Evolutionary conservation across 441 rosid genomes (phyloP).

Genomic region (Pelargonium myrrhifolium): DNA sequence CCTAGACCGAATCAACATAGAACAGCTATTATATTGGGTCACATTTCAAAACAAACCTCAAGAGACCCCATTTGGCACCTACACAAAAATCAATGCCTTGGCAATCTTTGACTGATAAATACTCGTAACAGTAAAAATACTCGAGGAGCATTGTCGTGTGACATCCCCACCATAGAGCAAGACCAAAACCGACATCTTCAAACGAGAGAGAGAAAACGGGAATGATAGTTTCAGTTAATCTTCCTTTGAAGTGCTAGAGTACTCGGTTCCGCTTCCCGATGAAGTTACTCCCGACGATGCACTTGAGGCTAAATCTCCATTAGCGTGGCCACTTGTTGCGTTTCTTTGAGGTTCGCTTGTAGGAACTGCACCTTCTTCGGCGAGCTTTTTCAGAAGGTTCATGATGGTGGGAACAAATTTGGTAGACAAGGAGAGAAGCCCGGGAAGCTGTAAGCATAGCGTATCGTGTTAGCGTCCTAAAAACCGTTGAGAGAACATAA

Average conservation of each 20-base stretch:
- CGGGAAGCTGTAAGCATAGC: constrained; percentile 61
- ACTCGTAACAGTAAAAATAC: not conserved
- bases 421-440: constrained; percentile 70
- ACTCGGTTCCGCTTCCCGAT: not conserved
- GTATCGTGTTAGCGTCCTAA: not conserved
- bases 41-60: not conserved
- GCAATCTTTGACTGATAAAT: not conserved
- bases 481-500: not conserved
- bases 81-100: not conserved
- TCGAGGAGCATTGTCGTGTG: not conserved
- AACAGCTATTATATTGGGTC: not conserved
- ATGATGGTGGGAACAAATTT: constrained; percentile 81
- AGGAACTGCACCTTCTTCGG: constrained; percentile 87
- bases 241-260: not conserved
- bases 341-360: constrained; percentile 34
- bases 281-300: constrained; percentile 5
- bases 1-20: not conserved
- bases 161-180: not conserved
- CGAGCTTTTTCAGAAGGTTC: constrained; percentile 79
- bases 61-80: not conserved
- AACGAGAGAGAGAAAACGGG: not conserved
- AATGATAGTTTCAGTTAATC: not conserved
- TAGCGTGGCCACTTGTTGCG: constrained; percentile 27
- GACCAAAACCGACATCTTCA: not conserved
- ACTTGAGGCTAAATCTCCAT: constrained; percentile 3